These are phyloP conservation scores for Cladosporium colombiae DNA, from an alignment of 2,329 filamentous ascomycete genomes.

Conservation along the genomic window DNA sequence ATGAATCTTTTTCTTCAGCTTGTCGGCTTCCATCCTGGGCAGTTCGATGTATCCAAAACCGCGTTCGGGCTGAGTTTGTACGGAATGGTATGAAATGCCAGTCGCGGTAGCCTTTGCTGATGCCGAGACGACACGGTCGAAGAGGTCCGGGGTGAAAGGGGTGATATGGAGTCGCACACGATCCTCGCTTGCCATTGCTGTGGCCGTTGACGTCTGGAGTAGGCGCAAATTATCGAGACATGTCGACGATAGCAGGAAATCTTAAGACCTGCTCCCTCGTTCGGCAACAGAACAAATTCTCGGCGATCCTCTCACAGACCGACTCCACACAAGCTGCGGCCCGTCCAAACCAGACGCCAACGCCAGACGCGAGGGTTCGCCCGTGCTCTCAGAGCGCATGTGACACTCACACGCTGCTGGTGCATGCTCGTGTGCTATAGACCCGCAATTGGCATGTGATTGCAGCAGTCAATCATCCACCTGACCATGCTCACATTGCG, in stretches of 20 bases:
- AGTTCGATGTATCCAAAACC: conserved; percentile 89
- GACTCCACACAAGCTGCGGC: conserved; percentile 10
- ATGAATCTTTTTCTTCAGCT: conserved; percentile 86
- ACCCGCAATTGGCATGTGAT: conserved; percentile 12
- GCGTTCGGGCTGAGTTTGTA: conserved; percentile 87
- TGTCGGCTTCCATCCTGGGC: conserved; percentile 79
- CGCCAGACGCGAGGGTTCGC: background rate
- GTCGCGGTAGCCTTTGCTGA: conserved; percentile 66
- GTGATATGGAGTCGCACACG: conserved; percentile 76
- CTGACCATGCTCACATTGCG: conserved; percentile 22
- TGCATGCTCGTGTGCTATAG: background rate
- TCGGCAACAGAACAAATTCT: conserved; percentile 19
- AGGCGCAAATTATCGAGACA: conserved; percentile 9
- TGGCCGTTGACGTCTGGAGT: background rate
- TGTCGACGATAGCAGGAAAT: background rate
- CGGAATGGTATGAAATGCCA: conserved; percentile 82
- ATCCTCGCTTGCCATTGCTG: conserved; percentile 10
- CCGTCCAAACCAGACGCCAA: background rate
- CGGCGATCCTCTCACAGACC: background rate
- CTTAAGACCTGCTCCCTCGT: background rate
- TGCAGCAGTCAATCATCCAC: background rate
- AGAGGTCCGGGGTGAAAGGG: conserved; percentile 74
- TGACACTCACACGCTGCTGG: background rate
- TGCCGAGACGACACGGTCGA: conserved; percentile 70
- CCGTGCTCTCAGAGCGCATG: background rate